Base-by-base conservation (phyloP, 75 land plant species). In the Isoetes taiwanensis region DNA sequence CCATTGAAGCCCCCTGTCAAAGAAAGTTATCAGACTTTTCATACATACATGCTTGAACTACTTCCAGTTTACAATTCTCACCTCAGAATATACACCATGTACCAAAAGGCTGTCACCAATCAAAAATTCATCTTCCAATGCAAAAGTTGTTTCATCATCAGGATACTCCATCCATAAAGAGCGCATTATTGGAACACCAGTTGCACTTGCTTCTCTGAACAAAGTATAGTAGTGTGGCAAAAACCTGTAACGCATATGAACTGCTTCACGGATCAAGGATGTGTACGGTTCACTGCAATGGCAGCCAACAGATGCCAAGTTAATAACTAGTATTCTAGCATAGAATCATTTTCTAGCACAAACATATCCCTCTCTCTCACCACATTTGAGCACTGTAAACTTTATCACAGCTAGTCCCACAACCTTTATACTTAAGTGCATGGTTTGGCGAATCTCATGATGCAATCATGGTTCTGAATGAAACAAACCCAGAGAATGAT, bases 131-230 rank as follows among this genome's bases (percentile, higher is more conserved):
- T 85, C 97, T 42, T 85, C 87, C 73, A 73, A 82, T 25, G 67
- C 59, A 42, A 73, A 94, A 46, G 88, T 78, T 26, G 66, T 41
- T 65, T 75, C 74, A 41, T 94, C 99, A 56, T 54, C 32, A 6
- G 99, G 99, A 59, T 79, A 89, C 55, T 94, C 99, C 81, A 89
- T 78, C 99, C 99, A 94, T 46, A 94, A 56, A 12, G 99, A 90
- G 33, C 99, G 96, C 73, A 84, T 76, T 39, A 94, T 71, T 24
- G 99, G 99, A 43, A 80, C 19, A 43, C 99, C 99, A 67, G 56
- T 89, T 19, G 61, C 58, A 62, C 73, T 80, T 32, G 99, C 90
- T 59, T 80, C 86, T 66, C 83, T 77, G 59, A 94, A 94, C 32
- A 94, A 61, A 4, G 96, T 89, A 65, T 94, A 94, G 43, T 73